These are phyloP conservation scores for Podosphaera fusca DNA, from an alignment of 2,329 filamentous ascomycete species.

Conservation along the genomic window DNA sequence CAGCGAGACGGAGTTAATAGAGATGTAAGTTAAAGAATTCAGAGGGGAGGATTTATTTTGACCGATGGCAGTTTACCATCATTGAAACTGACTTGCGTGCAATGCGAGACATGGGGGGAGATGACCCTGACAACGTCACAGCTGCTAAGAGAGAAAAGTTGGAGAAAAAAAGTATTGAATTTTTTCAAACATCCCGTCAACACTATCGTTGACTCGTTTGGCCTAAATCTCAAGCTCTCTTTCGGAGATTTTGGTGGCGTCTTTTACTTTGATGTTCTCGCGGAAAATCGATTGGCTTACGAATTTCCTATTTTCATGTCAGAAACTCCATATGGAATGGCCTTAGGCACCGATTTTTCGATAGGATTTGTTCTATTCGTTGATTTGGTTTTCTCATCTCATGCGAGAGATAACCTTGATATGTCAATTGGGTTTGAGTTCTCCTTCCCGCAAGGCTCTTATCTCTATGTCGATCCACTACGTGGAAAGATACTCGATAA, in stretches of 20 bases:
- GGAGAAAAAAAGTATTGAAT: background rate
- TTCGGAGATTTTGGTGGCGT: slow-evolving; percentile 8
- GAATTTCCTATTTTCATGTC: slow-evolving; percentile 8
- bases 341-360: slow-evolving; percentile 7
- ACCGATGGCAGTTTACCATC: background rate
- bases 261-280: slow-evolving; percentile 8
- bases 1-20: background rate
- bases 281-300: slow-evolving; percentile 5
- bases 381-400: slow-evolving; percentile 9
- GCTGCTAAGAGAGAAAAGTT: background rate
- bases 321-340: slow-evolving; percentile 4
- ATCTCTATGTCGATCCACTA: slow-evolving; percentile 10
- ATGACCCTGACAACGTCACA: background rate
- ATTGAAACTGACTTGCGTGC: background rate
- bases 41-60: background rate
- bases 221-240: slow-evolving; percentile 7
- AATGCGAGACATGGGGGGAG: background rate
- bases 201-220: slow-evolving; percentile 5
- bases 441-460: slow-evolving; percentile 8
- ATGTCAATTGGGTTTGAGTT: slow-evolving; percentile 9
- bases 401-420: slow-evolving; percentile 7
- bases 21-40: background rate
- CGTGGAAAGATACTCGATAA: slow-evolving; percentile 7
- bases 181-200: slow-evolving; percentile 7
- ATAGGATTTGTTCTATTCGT: slow-evolving; percentile 8